phyloP scores from a whole-genome alignment of 768 basidiomycete genomes.

The Panellus pusillus region DNA sequence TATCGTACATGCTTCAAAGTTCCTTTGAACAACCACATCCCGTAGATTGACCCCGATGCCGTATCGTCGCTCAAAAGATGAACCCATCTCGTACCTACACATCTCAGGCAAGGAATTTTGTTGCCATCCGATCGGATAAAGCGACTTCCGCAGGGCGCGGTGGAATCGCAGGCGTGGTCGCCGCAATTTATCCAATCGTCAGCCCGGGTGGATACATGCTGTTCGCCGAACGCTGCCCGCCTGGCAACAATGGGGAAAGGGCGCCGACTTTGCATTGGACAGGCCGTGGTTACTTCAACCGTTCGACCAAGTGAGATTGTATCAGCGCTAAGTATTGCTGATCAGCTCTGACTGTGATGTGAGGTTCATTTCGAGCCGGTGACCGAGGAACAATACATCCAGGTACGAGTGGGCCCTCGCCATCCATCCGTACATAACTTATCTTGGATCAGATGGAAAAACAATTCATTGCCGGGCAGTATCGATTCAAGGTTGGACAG shows the following conservation, averaged over 20 bases:
- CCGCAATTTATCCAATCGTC: conserved; percentile 65
- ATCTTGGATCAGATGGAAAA: conserved; percentile 44
- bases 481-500: conserved; percentile 45
- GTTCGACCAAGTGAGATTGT: conserved; percentile 56
- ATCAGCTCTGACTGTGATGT: background rate
- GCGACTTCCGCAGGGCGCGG: conserved; percentile 48
- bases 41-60: conserved; percentile 55
- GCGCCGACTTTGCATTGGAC: conserved; percentile 42
- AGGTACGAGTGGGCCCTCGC: conserved; percentile 35
- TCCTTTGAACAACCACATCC: background rate
- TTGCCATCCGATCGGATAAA: background rate
- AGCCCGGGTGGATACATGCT: conserved; percentile 71
- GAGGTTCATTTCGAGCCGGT: conserved; percentile 55
- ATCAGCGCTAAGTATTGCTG: background rate
- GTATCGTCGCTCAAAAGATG: conserved; percentile 71
- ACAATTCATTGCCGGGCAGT: conserved; percentile 53
- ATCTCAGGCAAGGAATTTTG: conserved; percentile 42
- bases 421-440: background rate
- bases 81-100: conserved; percentile 72
- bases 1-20: background rate
- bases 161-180: conserved; percentile 67
- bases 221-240: conserved; percentile 59
- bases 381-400: conserved; percentile 45
- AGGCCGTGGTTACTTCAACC: conserved; percentile 60
- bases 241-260: conserved; percentile 65